These are phyloP conservation scores for Protea cynaroides DNA, from an alignment of 164 flowering plant species.

Conservation along the genomic window DNA sequence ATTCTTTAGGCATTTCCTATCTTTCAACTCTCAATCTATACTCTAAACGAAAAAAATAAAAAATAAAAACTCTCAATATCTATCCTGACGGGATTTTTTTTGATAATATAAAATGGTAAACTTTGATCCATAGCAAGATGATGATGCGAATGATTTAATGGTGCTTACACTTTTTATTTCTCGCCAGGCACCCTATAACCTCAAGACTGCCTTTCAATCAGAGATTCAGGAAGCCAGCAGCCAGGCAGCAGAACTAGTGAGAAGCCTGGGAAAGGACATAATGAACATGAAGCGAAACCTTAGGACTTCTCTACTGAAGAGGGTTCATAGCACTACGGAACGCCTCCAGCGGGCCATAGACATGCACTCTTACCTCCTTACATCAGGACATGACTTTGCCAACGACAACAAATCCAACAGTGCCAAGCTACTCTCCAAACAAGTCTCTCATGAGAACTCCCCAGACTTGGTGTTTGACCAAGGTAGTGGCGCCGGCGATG, in stretches of 20 bases:
- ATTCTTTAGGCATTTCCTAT: too few species aligned
- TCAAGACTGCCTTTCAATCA: constrained; percentile 47
- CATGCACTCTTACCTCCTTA: constrained; percentile 61
- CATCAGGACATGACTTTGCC: constrained; percentile 22
- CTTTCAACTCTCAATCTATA: too few species aligned
- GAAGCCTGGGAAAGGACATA: constrained; percentile 63
- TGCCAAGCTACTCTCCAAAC: constrained; percentile 25
- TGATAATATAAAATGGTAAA: too few species aligned
- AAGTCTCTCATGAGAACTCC: constrained; percentile 27
- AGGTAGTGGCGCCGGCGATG: neutral
- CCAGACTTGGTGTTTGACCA: constrained; percentile 16
- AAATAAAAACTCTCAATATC: too few species aligned
- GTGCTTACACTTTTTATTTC: neutral
- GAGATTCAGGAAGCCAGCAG: constrained; percentile 58
- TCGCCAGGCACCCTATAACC: constrained; percentile 65
- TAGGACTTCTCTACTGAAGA: constrained; percentile 33
- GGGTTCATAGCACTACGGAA: constrained; percentile 52
- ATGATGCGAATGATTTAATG: too few species aligned
- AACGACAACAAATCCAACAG: constrained; percentile 11
- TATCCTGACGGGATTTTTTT: too few species aligned
- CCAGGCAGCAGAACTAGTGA: constrained; percentile 68
- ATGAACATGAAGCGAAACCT: constrained; percentile 43
- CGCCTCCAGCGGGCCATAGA: constrained; percentile 64
- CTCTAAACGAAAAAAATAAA: too few species aligned
- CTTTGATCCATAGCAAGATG: too few species aligned